phyloP scores from a whole-genome alignment of 345 rosid genomes.

The Populus deltoides region DNA sequence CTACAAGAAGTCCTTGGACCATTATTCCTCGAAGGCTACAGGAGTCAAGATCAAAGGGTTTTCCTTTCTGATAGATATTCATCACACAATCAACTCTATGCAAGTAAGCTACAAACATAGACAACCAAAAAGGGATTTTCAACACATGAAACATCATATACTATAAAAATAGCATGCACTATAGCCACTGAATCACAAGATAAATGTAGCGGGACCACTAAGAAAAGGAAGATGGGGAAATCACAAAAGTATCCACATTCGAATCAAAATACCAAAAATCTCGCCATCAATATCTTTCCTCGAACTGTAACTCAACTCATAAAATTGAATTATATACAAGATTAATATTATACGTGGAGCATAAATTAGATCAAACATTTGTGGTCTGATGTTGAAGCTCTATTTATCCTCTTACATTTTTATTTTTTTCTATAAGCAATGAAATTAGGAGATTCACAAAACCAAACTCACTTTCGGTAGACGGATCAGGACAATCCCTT shows the following conservation, averaged over 20 bases:
- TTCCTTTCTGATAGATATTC: background rate
- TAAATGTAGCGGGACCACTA: slow-evolving; percentile 32
- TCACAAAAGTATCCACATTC: slow-evolving; percentile 6
- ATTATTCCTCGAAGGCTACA: too few species aligned
- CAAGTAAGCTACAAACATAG: background rate
- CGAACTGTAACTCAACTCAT: slow-evolving; percentile 12
- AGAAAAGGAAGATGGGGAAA: background rate
- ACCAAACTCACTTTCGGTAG: slow-evolving; percentile 38
- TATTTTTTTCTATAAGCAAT: background rate
- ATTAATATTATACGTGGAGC: background rate
- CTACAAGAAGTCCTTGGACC: too few species aligned
- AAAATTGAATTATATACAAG: slow-evolving; percentile 9
- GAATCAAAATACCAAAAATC: slow-evolving; percentile 5
- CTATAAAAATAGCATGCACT: slow-evolving; percentile 7
- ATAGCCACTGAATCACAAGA: slow-evolving; percentile 23
- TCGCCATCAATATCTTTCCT: slow-evolving; percentile 17
- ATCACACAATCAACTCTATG: background rate
- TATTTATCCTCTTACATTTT: slow-evolving; percentile 14
- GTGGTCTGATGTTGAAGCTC: slow-evolving; percentile 20
- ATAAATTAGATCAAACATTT: slow-evolving; percentile 18
- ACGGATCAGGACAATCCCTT: slow-evolving; percentile 31
- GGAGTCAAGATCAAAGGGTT: too few species aligned
- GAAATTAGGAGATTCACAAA: background rate
- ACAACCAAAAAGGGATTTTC: slow-evolving; percentile 3
- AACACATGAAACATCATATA: slow-evolving; percentile 7